These are phyloP conservation scores for Knufia fluminis DNA, from an alignment of 2,329 filamentous ascomycete genomes.

Conservation along the genomic window DNA sequence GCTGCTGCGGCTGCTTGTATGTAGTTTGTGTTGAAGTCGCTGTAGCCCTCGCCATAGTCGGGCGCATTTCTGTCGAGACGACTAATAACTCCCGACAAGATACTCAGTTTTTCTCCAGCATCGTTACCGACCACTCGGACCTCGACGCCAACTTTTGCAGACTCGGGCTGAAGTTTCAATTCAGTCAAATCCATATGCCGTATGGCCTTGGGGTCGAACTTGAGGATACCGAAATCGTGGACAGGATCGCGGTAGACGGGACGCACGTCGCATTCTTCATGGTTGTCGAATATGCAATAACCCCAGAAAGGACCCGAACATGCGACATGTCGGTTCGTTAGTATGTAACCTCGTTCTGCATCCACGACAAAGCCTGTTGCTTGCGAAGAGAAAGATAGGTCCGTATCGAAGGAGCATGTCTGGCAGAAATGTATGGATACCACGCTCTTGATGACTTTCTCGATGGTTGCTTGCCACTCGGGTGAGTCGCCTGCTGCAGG, in stretches of 20 bases:
- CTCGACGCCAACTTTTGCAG: slow-evolving; percentile 79
- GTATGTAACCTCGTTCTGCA: slow-evolving; percentile 78
- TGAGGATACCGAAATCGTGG: slow-evolving; percentile 94
- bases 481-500: slow-evolving; percentile 53
- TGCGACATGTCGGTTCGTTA: slow-evolving; percentile 88
- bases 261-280: slow-evolving; percentile 89
- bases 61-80: slow-evolving; percentile 92
- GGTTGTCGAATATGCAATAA: slow-evolving; percentile 97
- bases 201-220: slow-evolving; percentile 91
- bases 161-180: slow-evolving; percentile 71
- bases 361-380: slow-evolving; percentile 97
- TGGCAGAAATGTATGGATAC: slow-evolving; percentile 99
- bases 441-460: slow-evolving; percentile 86
- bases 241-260: slow-evolving; percentile 97
- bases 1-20: slow-evolving; percentile 96
- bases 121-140: slow-evolving; percentile 98
- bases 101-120: slow-evolving; percentile 95
- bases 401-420: slow-evolving; percentile 97
- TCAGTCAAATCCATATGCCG: slow-evolving; percentile 91
- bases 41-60: slow-evolving; percentile 95
- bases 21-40: slow-evolving; percentile 94
- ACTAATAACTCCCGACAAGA: slow-evolving; percentile 93
- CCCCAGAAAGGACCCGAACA: slow-evolving; percentile 95
- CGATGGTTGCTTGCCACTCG: slow-evolving; percentile 94
- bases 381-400: slow-evolving; percentile 84